Evolutionary conservation across 2,329 filamentous ascomycete genomes (phyloP).

Genomic region (Exophiala xenobiotica): DNA sequence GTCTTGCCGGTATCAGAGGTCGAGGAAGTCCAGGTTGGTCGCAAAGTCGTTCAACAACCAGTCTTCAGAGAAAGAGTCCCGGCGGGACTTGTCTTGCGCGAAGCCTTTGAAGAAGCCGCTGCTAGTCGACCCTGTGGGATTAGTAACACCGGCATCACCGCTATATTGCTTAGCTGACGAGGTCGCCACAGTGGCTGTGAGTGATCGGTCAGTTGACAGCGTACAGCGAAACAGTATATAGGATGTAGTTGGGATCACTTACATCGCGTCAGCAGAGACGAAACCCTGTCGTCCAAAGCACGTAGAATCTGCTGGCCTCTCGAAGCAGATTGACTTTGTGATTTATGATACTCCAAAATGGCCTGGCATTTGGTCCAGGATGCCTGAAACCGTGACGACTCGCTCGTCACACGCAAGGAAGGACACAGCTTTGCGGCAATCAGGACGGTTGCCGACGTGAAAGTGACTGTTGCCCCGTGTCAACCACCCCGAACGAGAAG

Average conservation of each 20-base stretch:
- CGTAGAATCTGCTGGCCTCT: conserved; percentile 2
- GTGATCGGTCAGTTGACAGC: neutral
- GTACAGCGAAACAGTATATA: neutral
- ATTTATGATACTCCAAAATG: conserved; percentile 3
- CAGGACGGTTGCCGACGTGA: conserved; percentile 4
- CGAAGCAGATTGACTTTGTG: conserved; percentile 1
- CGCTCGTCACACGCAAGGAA: neutral
- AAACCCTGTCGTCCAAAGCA: conserved; percentile 3
- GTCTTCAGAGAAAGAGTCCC: neutral
- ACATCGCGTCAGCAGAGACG: neutral
- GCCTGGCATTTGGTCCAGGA: neutral
- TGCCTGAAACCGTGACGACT: neutral
- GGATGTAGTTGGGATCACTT: neutral
- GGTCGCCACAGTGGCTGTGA: neutral
- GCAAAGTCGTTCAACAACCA: conserved; percentile 3
- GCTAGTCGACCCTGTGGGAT: neutral
- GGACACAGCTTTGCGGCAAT: neutral
- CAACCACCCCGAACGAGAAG: neutral
- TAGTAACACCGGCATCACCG: neutral
- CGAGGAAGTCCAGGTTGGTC: conserved; percentile 2
- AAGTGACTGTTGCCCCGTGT: neutral
- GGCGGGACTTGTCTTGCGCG: neutral
- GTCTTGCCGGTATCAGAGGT: neutral
- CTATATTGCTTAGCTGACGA: neutral
- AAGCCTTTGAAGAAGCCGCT: neutral